Conservation (phyloP, 140 eudicot species). For the Flaveria floridana region DNA sequence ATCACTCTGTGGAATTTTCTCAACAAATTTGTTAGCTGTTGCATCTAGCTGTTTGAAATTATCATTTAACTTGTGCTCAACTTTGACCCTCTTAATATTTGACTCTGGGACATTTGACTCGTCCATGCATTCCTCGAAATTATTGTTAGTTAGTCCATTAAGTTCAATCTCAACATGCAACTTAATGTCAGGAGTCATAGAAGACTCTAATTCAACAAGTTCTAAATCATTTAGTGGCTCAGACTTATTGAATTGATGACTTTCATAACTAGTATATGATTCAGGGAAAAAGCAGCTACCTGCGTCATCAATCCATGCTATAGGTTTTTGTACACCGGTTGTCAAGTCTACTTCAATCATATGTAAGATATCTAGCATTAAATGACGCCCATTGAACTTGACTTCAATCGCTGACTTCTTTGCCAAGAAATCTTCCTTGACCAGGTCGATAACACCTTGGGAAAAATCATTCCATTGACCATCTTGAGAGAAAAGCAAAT, state of each 20-base stretch:
- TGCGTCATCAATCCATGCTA: conserved; percentile 88
- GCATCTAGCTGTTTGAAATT: conserved; percentile 31
- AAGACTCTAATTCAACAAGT: conserved; percentile 29
- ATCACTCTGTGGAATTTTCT: conserved; percentile 32
- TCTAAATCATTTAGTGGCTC: conserved; percentile 31
- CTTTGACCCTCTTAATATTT: conserved; percentile 44
- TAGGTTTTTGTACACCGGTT: conserved; percentile 63
- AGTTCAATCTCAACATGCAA: conserved; percentile 67
- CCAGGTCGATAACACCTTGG: conserved; percentile 39
- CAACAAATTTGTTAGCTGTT: conserved; percentile 34
- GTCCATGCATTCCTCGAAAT: conserved; percentile 51
- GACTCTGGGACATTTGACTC: conserved; percentile 62
- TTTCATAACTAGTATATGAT: conserved; percentile 37
- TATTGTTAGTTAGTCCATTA: conserved; percentile 39
- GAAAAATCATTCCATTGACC: conserved; percentile 76
- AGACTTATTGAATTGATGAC: conserved; percentile 29
- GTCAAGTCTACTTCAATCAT: conserved; percentile 66
- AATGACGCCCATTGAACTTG: conserved; percentile 38
- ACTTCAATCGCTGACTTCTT: conserved; percentile 63
- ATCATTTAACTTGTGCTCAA: conserved; percentile 33
- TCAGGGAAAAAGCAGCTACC: conserved; percentile 82
- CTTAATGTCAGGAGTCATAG: conserved; percentile 46
- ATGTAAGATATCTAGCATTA: conserved; percentile 57
- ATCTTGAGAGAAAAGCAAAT: conserved; percentile 60
- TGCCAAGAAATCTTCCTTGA: conserved; percentile 48